Conservation (phyloP, 2,329 filamentous ascomycete species). For the Sclerotinia borealis region DNA sequence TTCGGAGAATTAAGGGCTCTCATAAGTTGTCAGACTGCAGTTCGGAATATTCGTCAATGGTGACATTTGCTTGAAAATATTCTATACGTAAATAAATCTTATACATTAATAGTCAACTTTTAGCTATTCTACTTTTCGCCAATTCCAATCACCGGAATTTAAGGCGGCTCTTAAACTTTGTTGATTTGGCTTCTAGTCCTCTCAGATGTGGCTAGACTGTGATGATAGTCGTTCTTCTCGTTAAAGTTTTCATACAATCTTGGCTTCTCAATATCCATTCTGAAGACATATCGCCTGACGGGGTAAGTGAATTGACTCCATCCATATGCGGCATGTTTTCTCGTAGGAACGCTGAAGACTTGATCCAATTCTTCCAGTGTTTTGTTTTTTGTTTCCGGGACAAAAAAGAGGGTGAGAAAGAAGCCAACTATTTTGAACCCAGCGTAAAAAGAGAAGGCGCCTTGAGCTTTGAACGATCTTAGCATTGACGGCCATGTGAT, state of each 20-base stretch:
- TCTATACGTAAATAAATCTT: not conserved
- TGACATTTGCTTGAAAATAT: no score
- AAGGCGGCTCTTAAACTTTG: not conserved
- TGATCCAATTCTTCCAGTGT: slow-evolving; percentile 30
- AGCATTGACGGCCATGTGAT: slow-evolving; percentile 38
- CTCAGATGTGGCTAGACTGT: not conserved
- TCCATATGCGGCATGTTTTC: slow-evolving; percentile 5
- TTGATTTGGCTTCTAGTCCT: not conserved
- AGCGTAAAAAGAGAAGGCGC: slow-evolving; percentile 49
- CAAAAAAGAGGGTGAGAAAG: slow-evolving; percentile 47
- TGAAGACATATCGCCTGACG: slow-evolving; percentile 1
- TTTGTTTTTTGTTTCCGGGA: slow-evolving; percentile 52
- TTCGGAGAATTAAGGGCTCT: no score
- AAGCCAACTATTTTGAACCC: slow-evolving; percentile 49
- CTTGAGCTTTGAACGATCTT: slow-evolving; percentile 26
- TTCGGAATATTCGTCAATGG: no score
- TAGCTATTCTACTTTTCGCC: not conserved
- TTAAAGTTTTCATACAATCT: not conserved
- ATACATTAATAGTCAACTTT: not conserved
- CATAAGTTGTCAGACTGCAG: not conserved
- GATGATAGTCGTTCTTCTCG: not conserved
- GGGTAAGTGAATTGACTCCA: slow-evolving; percentile 2
- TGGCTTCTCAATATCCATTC: not conserved
- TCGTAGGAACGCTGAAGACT: slow-evolving; percentile 13
- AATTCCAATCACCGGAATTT: not conserved